phyloP scores from a whole-genome alignment of 108 stramenopile species.

The Nannochloropsis gaditana region DNA sequence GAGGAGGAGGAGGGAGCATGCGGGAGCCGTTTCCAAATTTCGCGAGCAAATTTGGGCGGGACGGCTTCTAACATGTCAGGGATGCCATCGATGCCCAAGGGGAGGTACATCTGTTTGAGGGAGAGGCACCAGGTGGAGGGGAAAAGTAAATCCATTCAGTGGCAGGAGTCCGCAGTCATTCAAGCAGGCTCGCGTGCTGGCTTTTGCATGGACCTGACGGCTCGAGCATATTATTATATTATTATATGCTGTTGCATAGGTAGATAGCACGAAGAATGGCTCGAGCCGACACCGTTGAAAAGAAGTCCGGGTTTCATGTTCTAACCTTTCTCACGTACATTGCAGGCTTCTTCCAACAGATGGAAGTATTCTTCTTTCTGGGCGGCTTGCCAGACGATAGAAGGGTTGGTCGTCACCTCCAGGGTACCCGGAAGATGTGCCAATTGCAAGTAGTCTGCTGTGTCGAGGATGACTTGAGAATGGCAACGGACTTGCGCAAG shows the following conservation, averaged over 20 bases:
- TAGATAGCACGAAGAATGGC: too few species aligned
- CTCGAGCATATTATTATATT: too few species aligned
- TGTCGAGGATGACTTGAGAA: not conserved
- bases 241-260: too few species aligned
- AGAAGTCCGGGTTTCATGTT: too few species aligned
- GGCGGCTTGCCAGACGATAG: slow-evolving; percentile 6
- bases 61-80: not conserved
- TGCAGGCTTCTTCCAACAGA: not conserved
- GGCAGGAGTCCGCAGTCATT: too few species aligned
- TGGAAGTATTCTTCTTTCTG: not conserved
- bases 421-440: not conserved
- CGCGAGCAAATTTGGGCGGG: not conserved
- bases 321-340: not conserved
- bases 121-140: not conserved
- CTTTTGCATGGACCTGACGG: too few species aligned
- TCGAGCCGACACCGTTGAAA: too few species aligned
- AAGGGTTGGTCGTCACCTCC: not conserved
- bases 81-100: not conserved
- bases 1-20: not conserved
- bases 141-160: not conserved
- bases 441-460: not conserved
- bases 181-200: too few species aligned
- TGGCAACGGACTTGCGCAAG: not conserved
- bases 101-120: not conserved
- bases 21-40: not conserved